Percentiles rank a stretch among this genome's conserved stretches.
Evolutionary conservation across 2,329 filamentous ascomycete genomes (phyloP).

Genomic region (Colletotrichum australisinense): DNA sequence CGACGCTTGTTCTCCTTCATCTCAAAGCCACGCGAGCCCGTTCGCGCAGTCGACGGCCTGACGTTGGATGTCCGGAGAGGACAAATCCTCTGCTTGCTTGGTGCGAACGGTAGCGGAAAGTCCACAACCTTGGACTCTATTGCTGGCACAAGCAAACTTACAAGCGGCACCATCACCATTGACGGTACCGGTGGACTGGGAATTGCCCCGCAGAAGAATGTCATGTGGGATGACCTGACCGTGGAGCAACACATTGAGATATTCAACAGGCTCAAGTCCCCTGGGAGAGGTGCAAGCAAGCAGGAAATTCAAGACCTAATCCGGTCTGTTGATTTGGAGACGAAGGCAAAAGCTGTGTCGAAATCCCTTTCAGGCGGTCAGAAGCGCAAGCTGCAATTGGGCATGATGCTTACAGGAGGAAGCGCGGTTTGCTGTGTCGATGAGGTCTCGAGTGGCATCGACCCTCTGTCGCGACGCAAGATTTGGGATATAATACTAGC

Average conservation of each 20-base stretch:
- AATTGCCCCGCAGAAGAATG: constrained; percentile 92
- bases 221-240: constrained; percentile 90
- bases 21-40: constrained; percentile 67
- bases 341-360: constrained; percentile 78
- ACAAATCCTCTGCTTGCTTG: constrained; percentile 87
- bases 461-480: constrained; percentile 87
- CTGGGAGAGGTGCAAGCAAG: constrained; percentile 63
- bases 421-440: constrained; percentile 91
- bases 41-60: constrained; percentile 82
- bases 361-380: constrained; percentile 90
- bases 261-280: constrained; percentile 85
- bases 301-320: constrained; percentile 73
- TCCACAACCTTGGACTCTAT: constrained; percentile 91
- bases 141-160: constrained; percentile 82
- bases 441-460: constrained; percentile 89
- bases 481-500: constrained; percentile 94
- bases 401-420: constrained; percentile 95
- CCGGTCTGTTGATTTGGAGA: constrained; percentile 76
- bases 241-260: constrained; percentile 87
- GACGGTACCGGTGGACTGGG: constrained; percentile 84
- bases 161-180: constrained; percentile 80
- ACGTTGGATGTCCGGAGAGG: constrained; percentile 78
- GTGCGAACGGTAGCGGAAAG: constrained; percentile 92
- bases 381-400: constrained; percentile 90
- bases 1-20: constrained; percentile 62